Base-by-base conservation (phyloP, 2,329 filamentous ascomycete species). In the Ceratocystis huliohia region DNA sequence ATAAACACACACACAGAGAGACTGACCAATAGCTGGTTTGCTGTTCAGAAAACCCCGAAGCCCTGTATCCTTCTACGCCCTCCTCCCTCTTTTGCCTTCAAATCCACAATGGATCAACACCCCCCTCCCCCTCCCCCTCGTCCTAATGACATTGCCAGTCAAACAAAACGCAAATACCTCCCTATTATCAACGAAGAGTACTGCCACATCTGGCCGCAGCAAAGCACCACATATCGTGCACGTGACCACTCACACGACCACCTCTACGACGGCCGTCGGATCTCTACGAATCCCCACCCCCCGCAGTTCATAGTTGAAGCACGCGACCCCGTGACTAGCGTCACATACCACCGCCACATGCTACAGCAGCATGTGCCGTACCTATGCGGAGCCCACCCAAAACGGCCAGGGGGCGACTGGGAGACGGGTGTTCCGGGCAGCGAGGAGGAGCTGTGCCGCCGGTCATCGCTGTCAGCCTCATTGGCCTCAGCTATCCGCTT, bases 351-450 rank as follows among this genome's bases (percentile, higher is more conserved):
- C 81, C 74, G 74, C 13, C 69, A 72, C 56, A 79, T 81, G 61
- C 46, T 76, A 65, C 73, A 72, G 8, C 71, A 77, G 46, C 74
- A 76, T 2, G 81, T 89, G 66, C 84, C 86, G 0, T 85, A 89
- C 67, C 83, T 90, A 69, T 89, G 87, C 70, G 82, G 85, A 66
- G 88, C 88, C 61, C 89, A 91, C 75, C 88, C 91, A 73, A 88
- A 87, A 72, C 80, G 87, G 46, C 81, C 88, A 0, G 88, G 88
- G 8, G 88, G 88, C n/a, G 88, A 91, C 73, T 92, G 88, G 88
- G 88, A 91, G 71, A 87, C 81, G 5, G 80, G 80, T 68, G 79
- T 76, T 13, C 73, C 76, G 2, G 77, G 77, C 44, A 78, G 78
- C 68, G 77, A 79, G 76, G 88, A 91, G 74, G 86, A 86, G 70